phyloP scores from a whole-genome alignment of 352 stramenopile species.

The Phytopythium boreale region DNA sequence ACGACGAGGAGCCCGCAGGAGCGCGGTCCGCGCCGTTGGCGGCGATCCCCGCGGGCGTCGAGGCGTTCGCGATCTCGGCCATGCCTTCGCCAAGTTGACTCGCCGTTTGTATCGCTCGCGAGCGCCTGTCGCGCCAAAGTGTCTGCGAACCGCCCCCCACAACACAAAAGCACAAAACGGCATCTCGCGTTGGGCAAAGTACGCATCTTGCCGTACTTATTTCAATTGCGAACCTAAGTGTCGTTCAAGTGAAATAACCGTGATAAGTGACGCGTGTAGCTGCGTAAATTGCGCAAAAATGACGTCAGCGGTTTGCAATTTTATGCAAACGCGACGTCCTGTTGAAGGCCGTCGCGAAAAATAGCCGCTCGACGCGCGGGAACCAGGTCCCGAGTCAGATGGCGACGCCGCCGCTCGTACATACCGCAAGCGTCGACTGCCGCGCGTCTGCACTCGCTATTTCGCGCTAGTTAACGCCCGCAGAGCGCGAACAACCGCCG shows the following conservation, averaged over 20 bases:
- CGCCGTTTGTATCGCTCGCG: neutral
- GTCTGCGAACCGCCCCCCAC: neutral
- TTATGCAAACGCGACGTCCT: neutral
- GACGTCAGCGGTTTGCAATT: neutral
- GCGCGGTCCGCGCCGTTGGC: neutral
- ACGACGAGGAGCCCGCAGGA: neutral
- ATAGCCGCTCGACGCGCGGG: neutral
- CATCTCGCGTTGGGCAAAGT: neutral
- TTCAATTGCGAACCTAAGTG: neutral
- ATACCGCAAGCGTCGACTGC: neutral
- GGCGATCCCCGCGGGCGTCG: neutral
- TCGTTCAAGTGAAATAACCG: neutral
- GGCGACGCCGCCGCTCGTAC: neutral
- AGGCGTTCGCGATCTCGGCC: constrained; percentile 5
- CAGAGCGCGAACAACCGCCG: too few relatives aligned
- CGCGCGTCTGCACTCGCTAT: neutral
- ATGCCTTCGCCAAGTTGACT: neutral
- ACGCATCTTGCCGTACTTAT: neutral
- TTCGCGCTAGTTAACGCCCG: neutral
- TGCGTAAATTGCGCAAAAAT: neutral
- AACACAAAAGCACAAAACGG: neutral
- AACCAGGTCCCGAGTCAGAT: neutral
- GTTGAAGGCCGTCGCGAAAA: neutral
- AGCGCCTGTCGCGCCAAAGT: neutral
- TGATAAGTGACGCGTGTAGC: neutral